Evolutionary conservation across 768 basidiomycete genomes (phyloP).

Genomic region (Tulasnella calospora): DNA sequence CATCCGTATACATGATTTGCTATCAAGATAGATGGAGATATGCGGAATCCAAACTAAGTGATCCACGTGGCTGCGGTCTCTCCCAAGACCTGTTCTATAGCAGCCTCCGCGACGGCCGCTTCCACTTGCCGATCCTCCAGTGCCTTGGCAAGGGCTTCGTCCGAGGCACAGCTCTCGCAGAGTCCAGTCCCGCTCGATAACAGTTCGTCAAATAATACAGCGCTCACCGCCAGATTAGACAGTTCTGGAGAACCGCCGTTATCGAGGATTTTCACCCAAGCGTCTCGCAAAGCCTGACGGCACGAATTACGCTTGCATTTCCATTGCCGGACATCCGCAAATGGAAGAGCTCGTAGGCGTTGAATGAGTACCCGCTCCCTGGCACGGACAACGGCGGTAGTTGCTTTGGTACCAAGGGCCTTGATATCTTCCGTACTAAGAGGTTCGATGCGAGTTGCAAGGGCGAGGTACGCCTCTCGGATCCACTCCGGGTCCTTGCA

Average conservation of each 20-base stretch:
- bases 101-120: neutral
- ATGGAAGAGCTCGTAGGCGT: neutral
- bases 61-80: neutral
- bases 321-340: neutral
- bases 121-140: neutral
- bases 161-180: neutral
- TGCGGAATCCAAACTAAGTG: neutral
- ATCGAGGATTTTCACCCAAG: neutral
- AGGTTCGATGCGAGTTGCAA: neutral
- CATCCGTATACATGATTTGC: too few relatives aligned
- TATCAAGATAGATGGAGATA: too few relatives aligned
- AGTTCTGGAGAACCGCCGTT: neutral
- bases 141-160: neutral
- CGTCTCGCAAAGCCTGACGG: neutral
- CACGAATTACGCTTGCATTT: neutral
- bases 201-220: neutral
- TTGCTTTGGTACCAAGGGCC: neutral
- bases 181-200: neutral
- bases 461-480: neutral
- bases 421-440: neutral
- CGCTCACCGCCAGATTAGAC: neutral
- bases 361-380: neutral
- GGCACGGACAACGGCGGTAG: slow-evolving; percentile 1
- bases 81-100: neutral
- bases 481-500: neutral